A percentile compares a stretch with the other conserved stretches of the same genome.
Evolutionary conservation across 2,329 filamentous ascomycete species (phyloP).

Genomic region (Hypomyces perniciosus): DNA sequence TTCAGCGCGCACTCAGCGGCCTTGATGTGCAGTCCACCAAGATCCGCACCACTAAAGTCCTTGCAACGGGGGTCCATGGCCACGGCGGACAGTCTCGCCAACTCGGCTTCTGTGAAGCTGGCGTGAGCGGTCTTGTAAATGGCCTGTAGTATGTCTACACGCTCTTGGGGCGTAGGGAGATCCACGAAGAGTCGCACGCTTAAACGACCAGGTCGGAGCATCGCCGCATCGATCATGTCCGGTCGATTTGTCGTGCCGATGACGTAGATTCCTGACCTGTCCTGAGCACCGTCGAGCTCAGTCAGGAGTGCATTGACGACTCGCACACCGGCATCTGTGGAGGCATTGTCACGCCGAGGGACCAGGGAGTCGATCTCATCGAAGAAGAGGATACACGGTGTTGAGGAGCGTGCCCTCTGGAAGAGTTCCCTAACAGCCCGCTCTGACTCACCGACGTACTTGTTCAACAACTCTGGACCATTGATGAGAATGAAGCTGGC

Average conservation of each 20-base stretch:
- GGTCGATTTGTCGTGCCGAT: constrained; percentile 93
- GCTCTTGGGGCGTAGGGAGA: constrained; percentile 69
- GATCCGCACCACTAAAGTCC: constrained; percentile 68
- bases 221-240: constrained; percentile 93
- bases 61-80: constrained; percentile 63
- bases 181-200: constrained; percentile 88
- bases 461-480: constrained; percentile 92
- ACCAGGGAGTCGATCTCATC: constrained; percentile 94
- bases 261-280: constrained; percentile 81
- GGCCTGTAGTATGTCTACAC: constrained; percentile 79
- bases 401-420: constrained; percentile 73
- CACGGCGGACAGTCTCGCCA: constrained; percentile 53
- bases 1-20: constrained; percentile 45
- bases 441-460: constrained; percentile 95
- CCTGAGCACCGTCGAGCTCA: constrained; percentile 81
- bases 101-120: constrained; percentile 37
- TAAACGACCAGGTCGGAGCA: constrained; percentile 84
- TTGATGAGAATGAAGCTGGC: constrained; percentile 99
- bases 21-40: constrained; percentile 43
- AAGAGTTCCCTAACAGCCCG: constrained; percentile 90
- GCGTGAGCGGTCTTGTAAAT: constrained; percentile 44
- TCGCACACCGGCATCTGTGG: constrained; percentile 76
- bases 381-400: constrained; percentile 95
- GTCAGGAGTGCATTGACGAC: constrained; percentile 95
- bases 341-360: constrained; percentile 69